Evolutionary conservation across 2,329 filamentous ascomycete species (phyloP), one percentile per base, ranked within the genome.

Genomic region (Fusarium pseudograminearum): DNA sequence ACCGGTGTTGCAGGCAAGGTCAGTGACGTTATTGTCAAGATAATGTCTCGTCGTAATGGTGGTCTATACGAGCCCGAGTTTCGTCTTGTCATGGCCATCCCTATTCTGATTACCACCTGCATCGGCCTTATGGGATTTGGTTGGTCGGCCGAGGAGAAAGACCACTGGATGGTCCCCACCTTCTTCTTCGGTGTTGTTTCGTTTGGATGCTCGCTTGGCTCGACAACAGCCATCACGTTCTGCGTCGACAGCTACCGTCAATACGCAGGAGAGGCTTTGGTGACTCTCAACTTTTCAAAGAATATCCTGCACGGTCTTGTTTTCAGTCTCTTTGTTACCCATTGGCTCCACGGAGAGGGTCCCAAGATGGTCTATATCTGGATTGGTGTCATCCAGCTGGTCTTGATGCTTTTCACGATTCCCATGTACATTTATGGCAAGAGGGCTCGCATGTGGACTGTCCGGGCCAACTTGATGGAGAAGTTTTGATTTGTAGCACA

Each of bases 391-490:
- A 96, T 98, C 30, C 95, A 98, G 80, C 80, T 98, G 34, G 87
- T 89, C 15, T 87, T 91, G 57, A 84, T 97, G 78, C 75, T 93
- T 5, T 89, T 86, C 56, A 92, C 93, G 2, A 90, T 98, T 57
- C 95, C 95, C 1, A 93, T 98, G 91, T 98, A 96, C 78, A 92
- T 98, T 22, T 98, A 89, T 76, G 95, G 95, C 20, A 98, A 98
- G 84, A 83, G 94, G 58, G 90, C 91, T 18, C 85, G 95, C 20
- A 97, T 98, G 93, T 98, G 94, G 95, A 98, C 94, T 1, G 93
- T 94, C 14, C 84, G 92, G 67, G 92, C 86, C 85, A 93, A 92
- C 71, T 82, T 97, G 69, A 94, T 97, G 91, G 93, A 97, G 86
- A 92, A 89, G 76, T 91, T 83, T 57, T 83, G 71, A 70, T 51